A percentile compares a stretch with the other conserved stretches of the same genome.
Evolutionary conservation across 306 rosid genomes (phyloP).

Genomic region (Sphenostylis stenocarpa): DNA sequence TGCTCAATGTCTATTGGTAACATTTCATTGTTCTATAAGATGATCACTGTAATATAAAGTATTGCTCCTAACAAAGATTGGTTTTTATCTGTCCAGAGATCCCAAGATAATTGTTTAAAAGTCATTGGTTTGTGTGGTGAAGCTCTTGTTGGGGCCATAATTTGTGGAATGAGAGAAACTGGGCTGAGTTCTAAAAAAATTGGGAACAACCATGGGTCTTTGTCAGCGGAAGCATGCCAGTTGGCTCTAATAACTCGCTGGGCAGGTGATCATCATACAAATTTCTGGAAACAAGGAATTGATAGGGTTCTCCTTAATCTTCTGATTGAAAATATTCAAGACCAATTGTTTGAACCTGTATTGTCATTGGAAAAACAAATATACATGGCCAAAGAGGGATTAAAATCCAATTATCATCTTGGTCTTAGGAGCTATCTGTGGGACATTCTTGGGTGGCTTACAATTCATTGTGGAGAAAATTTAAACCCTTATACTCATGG

Average conservation of each 20-base stretch:
- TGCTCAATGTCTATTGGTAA: slow-evolving; percentile 73
- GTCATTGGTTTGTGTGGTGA: slow-evolving; percentile 57
- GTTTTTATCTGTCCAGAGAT: slow-evolving; percentile 57
- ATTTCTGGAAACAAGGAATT: slow-evolving; percentile 74
- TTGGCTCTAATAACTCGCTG: slow-evolving; percentile 78
- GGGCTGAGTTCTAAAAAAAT: slow-evolving; percentile 40
- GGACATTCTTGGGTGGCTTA: slow-evolving; percentile 93
- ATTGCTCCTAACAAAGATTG: slow-evolving; percentile 24
- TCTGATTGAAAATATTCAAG: slow-evolving; percentile 54
- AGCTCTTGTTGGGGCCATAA: slow-evolving; percentile 65
- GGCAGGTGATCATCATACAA: slow-evolving; percentile 76
- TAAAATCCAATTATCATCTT: slow-evolving; percentile 49
- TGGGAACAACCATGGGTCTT: slow-evolving; percentile 46
- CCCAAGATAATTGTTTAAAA: slow-evolving; percentile 47
- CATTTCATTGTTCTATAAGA: slow-evolving; percentile 22
- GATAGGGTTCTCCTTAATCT: slow-evolving; percentile 72
- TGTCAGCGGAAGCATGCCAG: slow-evolving; percentile 68
- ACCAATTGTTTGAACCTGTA: slow-evolving; percentile 33
- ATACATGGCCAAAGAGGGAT: slow-evolving; percentile 49
- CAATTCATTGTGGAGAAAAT: slow-evolving; percentile 60
- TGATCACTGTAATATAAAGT: background rate
- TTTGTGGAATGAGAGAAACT: slow-evolving; percentile 60
- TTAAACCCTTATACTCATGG: slow-evolving; percentile 43
- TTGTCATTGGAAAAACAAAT: slow-evolving; percentile 63
- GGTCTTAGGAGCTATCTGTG: slow-evolving; percentile 61